These are phyloP conservation scores for Fusarium anguioides DNA, from an alignment of 2,329 filamentous ascomycete genomes.

Conservation along the genomic window DNA sequence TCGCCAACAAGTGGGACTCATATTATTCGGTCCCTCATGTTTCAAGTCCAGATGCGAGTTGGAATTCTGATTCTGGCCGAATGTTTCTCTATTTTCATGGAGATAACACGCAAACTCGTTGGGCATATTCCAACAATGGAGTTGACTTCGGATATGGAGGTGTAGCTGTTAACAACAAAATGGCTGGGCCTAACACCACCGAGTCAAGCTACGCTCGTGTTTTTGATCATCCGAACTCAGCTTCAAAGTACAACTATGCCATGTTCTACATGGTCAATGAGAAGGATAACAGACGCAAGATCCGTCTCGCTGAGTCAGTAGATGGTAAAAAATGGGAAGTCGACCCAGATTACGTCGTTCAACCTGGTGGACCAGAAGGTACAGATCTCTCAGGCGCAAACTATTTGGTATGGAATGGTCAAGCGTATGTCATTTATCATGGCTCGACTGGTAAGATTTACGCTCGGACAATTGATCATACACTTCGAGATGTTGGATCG, in stretches of 20 bases:
- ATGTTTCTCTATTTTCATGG: conserved; percentile 33
- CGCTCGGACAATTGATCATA: conserved; percentile 27
- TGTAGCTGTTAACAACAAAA: conserved; percentile 36
- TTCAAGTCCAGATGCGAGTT: conserved; percentile 24
- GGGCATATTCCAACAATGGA: conserved; percentile 18
- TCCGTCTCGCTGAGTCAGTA: conserved; percentile 40
- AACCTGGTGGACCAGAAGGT: conserved; percentile 1
- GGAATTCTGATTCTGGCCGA: conserved; percentile 2
- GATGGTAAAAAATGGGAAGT: conserved; percentile 39
- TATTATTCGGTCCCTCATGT: conserved; percentile 31
- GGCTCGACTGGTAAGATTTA: conserved; percentile 7
- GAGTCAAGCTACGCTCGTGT: conserved; percentile 45
- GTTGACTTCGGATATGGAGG: conserved; percentile 21
- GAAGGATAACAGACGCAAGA: conserved; percentile 37
- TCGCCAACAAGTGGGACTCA: conserved; percentile 13
- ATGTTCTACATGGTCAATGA: conserved; percentile 48
- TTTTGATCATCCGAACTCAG: conserved; percentile 36
- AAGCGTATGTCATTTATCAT: conserved; percentile 24
- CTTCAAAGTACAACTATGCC: conserved; percentile 37
- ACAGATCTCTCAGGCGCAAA: conserved; percentile 18
- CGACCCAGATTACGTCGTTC: conserved; percentile 18
- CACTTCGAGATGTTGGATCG: conserved; percentile 18
- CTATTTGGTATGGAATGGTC: conserved; percentile 23
- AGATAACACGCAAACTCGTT: conserved; percentile 18
- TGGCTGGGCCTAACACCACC: conserved; percentile 39